Base-by-base conservation (phyloP, 768 basidiomycete genomes). In the Pisolithus orientalis region DNA sequence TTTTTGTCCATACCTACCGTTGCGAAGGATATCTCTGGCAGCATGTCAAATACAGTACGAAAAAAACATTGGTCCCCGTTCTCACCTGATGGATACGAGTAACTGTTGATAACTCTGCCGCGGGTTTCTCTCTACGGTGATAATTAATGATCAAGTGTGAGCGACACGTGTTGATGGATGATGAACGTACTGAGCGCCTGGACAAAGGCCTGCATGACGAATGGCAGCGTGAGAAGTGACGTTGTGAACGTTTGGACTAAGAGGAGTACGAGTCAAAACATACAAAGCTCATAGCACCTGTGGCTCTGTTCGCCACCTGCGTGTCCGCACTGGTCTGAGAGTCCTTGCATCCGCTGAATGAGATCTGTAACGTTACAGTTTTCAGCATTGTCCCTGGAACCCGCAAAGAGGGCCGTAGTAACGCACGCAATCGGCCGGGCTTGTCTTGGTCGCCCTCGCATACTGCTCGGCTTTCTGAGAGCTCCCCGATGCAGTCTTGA, bases 341-440 rank as follows among this genome's bases (percentile, higher is more conserved):
- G 63, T 90, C 88, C 56, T 85, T 86, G 66, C 87, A 88, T 27
- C 86, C 88, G 62, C 85, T 86, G 79, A 83, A 90, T n/a, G 84
- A 85, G n/a, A 90, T 85, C 87, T 90, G 14, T 39, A 11, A 28
- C 31, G 37, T 46, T 6, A 27, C 16, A 14, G 27, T n/a, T 9
- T 24, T 40, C 40, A 9, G 17, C 17, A 49, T 32, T 5, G 13
- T 47, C 47, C 31, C 42, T 51, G 25, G 42, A 16, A 13, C n/a
- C 52, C 17, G 24, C 38, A 5, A 25, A 34, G 3, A 44, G 29
- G 21, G 21, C 21, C 8, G 34, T 5, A 5, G 2, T 13, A 3
- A 76, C 87, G 55, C 62, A 92, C 90, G 13, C 85, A 90, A 65
- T 98, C 95, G 17, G 93, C 94, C 7, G 83, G 76, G 57, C 88